A percentile compares a stretch with the other conserved stretches of the same genome.
phyloP scores from a whole-genome alignment of 257 asterid genomes.

The Eustoma russellianum region DNA sequence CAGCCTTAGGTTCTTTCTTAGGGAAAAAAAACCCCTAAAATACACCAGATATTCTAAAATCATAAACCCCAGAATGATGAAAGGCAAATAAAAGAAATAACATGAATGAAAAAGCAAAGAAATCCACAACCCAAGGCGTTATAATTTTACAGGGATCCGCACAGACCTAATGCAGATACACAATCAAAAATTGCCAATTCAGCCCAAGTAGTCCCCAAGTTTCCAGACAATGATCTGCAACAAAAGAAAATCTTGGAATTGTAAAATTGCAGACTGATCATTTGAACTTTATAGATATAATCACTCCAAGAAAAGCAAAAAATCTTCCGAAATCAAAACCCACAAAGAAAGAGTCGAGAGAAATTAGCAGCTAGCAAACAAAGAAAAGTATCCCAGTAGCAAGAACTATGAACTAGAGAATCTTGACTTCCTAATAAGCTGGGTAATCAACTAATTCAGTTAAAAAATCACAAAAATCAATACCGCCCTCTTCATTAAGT shows the following conservation, averaged over 20 bases:
- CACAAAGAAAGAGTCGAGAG: background rate
- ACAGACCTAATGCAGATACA: constrained; percentile 1
- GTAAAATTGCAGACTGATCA: background rate
- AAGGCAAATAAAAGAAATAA: background rate
- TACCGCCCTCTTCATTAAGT: background rate
- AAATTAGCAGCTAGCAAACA: constrained; percentile 1
- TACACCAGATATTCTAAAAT: background rate
- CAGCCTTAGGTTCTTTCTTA: constrained; percentile 4
- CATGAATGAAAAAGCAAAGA: background rate
- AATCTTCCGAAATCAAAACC: background rate
- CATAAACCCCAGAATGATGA: background rate
- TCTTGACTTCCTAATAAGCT: constrained; percentile 4
- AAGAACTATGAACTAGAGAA: constrained; percentile 4
- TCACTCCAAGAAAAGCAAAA: constrained; percentile 9
- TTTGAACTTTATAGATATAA: background rate
- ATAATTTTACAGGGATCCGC: constrained; percentile 6
- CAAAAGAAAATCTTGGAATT: background rate
- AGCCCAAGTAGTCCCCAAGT: constrained; percentile 1
- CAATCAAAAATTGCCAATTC: constrained; percentile 6
- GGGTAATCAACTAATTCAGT: background rate
- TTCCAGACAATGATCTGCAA: background rate
- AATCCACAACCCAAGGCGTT: background rate
- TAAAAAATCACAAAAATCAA: background rate
- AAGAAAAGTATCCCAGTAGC: background rate
- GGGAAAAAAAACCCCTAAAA: background rate